A percentile compares a stretch with the other conserved stretches of the same genome.
Conservation (phyloP, 495 filamentous ascomycete species). For the Glarea lozoyensis region DNA sequence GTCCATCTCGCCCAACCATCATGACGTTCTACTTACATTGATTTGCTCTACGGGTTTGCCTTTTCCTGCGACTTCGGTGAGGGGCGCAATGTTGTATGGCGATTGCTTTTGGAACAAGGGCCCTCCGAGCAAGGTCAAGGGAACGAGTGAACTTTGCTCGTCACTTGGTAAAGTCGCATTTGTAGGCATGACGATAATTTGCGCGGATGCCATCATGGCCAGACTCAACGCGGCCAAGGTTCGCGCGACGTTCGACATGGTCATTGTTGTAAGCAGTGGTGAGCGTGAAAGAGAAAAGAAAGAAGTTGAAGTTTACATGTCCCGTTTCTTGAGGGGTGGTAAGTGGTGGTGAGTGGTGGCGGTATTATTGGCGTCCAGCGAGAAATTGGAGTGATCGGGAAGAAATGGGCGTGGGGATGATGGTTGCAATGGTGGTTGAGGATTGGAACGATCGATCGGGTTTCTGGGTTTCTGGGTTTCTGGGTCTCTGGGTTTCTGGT, state of each 20-base stretch:
- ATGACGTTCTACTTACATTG: too few species aligned
- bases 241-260: slow-evolving; percentile 19
- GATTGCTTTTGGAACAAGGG: neutral
- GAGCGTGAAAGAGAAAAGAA: slow-evolving; percentile 3
- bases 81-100: slow-evolving; percentile 13
- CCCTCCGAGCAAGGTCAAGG: slow-evolving; percentile 5
- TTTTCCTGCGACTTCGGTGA: slow-evolving; percentile 10
- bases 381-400: neutral
- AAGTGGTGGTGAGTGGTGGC: neutral
- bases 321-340: neutral
- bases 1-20: too few species aligned
- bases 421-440: too few species aligned
- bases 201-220: slow-evolving; percentile 8
- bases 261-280: slow-evolving; percentile 1
- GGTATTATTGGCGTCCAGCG: neutral
- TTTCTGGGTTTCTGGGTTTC: too few species aligned
- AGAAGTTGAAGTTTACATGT: slow-evolving; percentile 16
- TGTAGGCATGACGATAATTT: slow-evolving; percentile 8
- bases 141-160: slow-evolving; percentile 2
- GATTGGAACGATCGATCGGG: too few species aligned
- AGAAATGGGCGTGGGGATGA: neutral
- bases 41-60: too few species aligned
- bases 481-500: too few species aligned
- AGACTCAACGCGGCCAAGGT: slow-evolving; percentile 1
- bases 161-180: slow-evolving; percentile 12